Conservation (phyloP, 148 eudicot genomes). For the Camellia lanceoleosa region DNA sequence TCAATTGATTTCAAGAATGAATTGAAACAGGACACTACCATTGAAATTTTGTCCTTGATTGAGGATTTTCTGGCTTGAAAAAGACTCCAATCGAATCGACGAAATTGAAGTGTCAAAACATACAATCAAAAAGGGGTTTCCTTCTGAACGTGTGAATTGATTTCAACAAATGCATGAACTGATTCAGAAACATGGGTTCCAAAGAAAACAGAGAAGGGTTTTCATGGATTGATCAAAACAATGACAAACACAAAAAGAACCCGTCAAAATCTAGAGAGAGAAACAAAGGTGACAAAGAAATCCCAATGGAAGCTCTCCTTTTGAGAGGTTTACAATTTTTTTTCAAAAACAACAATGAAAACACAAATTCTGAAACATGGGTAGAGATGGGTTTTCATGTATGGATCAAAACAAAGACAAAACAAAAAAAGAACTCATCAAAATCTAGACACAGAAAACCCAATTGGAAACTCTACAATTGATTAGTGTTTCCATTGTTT, state of each 20-base stretch:
- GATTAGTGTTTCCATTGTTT: neutral
- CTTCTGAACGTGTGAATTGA: constrained; percentile 72
- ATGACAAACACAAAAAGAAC: constrained; percentile 13
- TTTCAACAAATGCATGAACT: constrained; percentile 68
- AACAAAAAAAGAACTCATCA: constrained; percentile 7
- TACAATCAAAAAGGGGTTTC: constrained; percentile 29
- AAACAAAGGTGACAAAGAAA: too few relatives aligned
- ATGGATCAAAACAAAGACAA: constrained; percentile 10
- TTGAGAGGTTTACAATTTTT: too few relatives aligned
- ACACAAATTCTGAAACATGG: constrained; percentile 22
- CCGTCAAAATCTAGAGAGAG: constrained; percentile 11
- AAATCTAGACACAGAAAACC: constrained; percentile 12
- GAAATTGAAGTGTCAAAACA: neutral
- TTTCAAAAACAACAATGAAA: too few relatives aligned
- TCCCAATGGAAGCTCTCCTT: too few relatives aligned
- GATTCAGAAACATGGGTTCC: constrained; percentile 54
- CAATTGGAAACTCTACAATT: neutral
- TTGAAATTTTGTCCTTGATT: neutral
- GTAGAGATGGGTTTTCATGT: constrained; percentile 22
- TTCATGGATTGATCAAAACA: constrained; percentile 24
- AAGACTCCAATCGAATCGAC: neutral
- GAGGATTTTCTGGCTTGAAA: neutral
- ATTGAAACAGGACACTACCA: constrained; percentile 19
- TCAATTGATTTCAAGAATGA: constrained; percentile 49
- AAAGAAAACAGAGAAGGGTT: constrained; percentile 6